Percentiles rank a stretch among this genome's conserved stretches.
Conservation (phyloP, 257 asterid genomes). For the Nicotiana obtusifolia region DNA sequence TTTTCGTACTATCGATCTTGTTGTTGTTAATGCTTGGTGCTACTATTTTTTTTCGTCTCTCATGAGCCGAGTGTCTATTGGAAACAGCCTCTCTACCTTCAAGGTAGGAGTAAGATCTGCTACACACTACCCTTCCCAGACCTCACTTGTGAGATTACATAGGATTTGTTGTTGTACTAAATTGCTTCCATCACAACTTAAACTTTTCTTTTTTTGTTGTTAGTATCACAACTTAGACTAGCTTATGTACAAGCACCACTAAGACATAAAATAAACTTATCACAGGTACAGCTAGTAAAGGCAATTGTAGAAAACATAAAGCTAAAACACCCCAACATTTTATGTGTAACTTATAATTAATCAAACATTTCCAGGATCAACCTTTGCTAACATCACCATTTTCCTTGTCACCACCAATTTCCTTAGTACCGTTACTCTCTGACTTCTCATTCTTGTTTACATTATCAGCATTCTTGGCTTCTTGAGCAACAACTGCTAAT, state of each 20-base stretch:
- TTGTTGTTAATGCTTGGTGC: too few species aligned
- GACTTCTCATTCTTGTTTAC: not conserved
- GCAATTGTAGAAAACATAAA: not conserved
- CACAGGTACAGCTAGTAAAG: not conserved
- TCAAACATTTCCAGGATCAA: not conserved
- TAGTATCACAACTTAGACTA: too few species aligned
- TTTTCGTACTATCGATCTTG: too few species aligned
- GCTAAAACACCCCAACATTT: not conserved
- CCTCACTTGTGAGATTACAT: too few species aligned
- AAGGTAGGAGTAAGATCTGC: too few species aligned
- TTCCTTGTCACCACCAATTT: not conserved
- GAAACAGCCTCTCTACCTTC: too few species aligned
- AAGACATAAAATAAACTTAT: not conserved
- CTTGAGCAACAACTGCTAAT: not conserved
- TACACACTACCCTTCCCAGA: too few species aligned
- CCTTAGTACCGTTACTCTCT: not conserved
- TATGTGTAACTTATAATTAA: not conserved
- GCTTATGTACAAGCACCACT: not conserved
- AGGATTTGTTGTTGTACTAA: too few species aligned
- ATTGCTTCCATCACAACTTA: too few species aligned
- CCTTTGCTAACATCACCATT: not conserved
- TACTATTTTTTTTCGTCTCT: too few species aligned
- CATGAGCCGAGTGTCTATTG: too few species aligned
- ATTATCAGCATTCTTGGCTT: not conserved
- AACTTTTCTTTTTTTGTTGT: too few species aligned